phyloP scores from a whole-genome alignment of 1,284 basidiomycete genomes.

The Cryptococcus sp. region DNA sequence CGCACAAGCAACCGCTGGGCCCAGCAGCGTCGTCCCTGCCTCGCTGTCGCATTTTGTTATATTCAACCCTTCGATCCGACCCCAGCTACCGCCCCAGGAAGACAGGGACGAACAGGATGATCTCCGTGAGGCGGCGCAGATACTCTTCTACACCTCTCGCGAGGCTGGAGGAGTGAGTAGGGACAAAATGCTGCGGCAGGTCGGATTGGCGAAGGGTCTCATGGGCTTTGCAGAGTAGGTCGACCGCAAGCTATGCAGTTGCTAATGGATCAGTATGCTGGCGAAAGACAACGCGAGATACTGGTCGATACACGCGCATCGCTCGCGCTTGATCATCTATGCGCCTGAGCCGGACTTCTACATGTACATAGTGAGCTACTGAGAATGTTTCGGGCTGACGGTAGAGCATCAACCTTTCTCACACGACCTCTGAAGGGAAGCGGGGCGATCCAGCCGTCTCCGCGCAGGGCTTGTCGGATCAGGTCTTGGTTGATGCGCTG shows the following conservation, averaged over 20 bases:
- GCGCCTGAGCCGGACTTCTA: slow-evolving; percentile 41
- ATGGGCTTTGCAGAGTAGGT: slow-evolving; percentile 48
- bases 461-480: slow-evolving; percentile 36
- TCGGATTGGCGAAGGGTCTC: slow-evolving; percentile 46
- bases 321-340: slow-evolving; percentile 38
- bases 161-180: slow-evolving; percentile 40
- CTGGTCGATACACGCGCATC: slow-evolving; percentile 39
- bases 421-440: slow-evolving; percentile 15
- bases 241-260: not conserved
- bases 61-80: slow-evolving; percentile 43
- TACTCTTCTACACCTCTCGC: slow-evolving; percentile 47
- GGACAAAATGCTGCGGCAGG: slow-evolving; percentile 49
- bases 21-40: slow-evolving; percentile 16
- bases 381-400: not conserved
- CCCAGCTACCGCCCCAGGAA: slow-evolving; percentile 2
- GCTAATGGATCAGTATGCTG: slow-evolving; percentile 32
- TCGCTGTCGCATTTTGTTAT: slow-evolving; percentile 48
- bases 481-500: slow-evolving; percentile 36
- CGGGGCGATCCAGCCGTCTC: slow-evolving; percentile 13
- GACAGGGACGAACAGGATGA: slow-evolving; percentile 47
- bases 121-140: slow-evolving; percentile 45
- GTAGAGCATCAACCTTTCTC: slow-evolving; percentile 31
- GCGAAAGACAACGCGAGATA: slow-evolving; percentile 15
- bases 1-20: not conserved
- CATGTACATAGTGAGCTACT: slow-evolving; percentile 39